These are phyloP conservation scores for Trichoderma simmonsii DNA, from an alignment of 2,329 filamentous ascomycete species.

Conservation along the genomic window DNA sequence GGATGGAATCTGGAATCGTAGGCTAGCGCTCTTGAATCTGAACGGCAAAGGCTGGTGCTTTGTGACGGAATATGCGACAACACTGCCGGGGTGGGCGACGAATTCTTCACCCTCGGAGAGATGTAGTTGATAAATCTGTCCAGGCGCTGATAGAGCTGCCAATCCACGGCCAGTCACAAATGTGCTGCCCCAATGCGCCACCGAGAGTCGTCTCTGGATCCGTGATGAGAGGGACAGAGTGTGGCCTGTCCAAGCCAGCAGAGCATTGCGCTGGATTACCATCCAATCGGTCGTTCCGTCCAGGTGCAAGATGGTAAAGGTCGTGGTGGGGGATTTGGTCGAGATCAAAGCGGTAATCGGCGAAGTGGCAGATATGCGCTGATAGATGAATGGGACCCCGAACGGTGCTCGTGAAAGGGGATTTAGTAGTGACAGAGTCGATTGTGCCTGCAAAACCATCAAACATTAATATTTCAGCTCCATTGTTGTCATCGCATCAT, in stretches of 20 bases:
- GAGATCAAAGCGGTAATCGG: conserved; percentile 86
- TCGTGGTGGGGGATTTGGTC: conserved; percentile 80
- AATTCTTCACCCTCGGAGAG: conserved; percentile 84
- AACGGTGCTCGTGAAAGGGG: conserved; percentile 76
- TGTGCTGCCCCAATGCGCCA: conserved; percentile 90
- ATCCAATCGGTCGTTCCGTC: conserved; percentile 97
- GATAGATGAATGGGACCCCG: conserved; percentile 93
- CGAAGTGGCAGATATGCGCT: conserved; percentile 80
- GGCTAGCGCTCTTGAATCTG: conserved; percentile 73
- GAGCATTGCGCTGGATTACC: conserved; percentile 77
- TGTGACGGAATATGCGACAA: conserved; percentile 83
- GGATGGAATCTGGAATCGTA: conserved; percentile 77
- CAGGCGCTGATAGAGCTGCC: conserved; percentile 77
- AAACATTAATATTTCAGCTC: not conserved
- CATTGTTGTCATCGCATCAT: not conserved
- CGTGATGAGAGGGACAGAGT: conserved; percentile 73
- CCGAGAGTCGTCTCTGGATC: conserved; percentile 68
- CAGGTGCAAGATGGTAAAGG: conserved; percentile 82
- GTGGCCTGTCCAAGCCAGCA: conserved; percentile 96
- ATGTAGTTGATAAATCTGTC: conserved; percentile 83
- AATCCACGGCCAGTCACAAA: conserved; percentile 84
- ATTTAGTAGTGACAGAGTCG: conserved; percentile 81
- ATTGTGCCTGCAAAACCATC: conserved; percentile 62
- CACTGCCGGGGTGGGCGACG: conserved; percentile 84
- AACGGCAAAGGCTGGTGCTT: conserved; percentile 75